Conservation (phyloP, 352 stramenopile species). For the Pythium aquatile region DNA sequence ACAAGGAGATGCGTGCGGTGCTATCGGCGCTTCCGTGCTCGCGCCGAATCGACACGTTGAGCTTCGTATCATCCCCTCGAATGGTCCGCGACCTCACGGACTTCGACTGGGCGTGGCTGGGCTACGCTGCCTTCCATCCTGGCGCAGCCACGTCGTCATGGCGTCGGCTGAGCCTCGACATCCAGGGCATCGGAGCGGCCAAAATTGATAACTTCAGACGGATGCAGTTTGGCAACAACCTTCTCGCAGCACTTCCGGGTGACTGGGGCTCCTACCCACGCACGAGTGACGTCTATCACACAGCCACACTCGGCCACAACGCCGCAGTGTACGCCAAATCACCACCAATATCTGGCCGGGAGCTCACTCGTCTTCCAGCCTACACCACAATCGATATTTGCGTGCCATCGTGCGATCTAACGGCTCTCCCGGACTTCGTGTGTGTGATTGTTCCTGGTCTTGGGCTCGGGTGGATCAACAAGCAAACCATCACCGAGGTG, state of each 20-base stretch:
- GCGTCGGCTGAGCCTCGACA: not conserved
- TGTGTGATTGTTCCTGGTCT: not conserved
- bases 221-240: not conserved
- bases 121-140: not conserved
- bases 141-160: not conserved
- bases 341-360: too few relatives aligned
- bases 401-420: not conserved
- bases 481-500: not conserved
- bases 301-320: not conserved
- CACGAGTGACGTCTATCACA: not conserved
- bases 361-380: not conserved
- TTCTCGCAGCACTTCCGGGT: not conserved
- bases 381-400: not conserved
- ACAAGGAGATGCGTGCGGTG: not conserved
- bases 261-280: not conserved
- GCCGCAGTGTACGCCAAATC: not conserved
- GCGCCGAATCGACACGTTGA: not conserved
- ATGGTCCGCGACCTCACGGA: not conserved
- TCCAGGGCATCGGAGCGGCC: not conserved
- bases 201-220: not conserved
- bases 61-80: not conserved
- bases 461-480: not conserved
- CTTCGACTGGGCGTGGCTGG: conserved; percentile 1
- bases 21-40: not conserved
- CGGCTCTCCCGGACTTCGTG: not conserved